phyloP scores from a whole-genome alignment of 257 asterid species.

The Rauvolfia tetraphylla region DNA sequence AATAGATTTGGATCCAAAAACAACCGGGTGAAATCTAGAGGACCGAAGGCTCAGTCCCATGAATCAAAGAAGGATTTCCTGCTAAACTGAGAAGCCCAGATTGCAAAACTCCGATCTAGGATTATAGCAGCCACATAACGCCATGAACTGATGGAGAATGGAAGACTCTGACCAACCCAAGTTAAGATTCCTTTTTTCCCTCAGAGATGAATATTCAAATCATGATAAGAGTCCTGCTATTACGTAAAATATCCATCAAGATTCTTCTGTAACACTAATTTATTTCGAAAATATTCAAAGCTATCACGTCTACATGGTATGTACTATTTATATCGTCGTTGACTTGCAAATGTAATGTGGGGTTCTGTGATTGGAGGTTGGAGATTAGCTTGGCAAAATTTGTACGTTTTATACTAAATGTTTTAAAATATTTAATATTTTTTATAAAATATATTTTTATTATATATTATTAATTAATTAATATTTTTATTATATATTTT shows the following conservation, averaged over 20 bases:
- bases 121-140: neutral
- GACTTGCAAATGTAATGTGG: neutral
- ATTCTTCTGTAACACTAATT: neutral
- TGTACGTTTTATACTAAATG: no score
- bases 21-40: slow-evolving; percentile 25
- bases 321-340: neutral
- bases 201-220: neutral
- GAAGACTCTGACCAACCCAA: slow-evolving; percentile 5
- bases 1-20: slow-evolving; percentile 36
- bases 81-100: neutral
- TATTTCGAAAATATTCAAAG: neutral
- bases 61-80: neutral
- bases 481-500: no score
- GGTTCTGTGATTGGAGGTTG: no score
- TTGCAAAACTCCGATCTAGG: slow-evolving; percentile 20
- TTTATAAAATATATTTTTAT: no score
- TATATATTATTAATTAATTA: no score
- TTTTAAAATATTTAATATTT: no score
- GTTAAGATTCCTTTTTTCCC: neutral
- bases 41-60: slow-evolving; percentile 43
- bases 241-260: slow-evolving; percentile 4
- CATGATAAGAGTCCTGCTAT: neutral
- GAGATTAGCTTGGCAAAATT: no score
- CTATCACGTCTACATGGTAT: no score
- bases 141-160: neutral